These are phyloP conservation scores for Tricholoma terreum DNA, from an alignment of 768 basidiomycete genomes.

Conservation along the genomic window DNA sequence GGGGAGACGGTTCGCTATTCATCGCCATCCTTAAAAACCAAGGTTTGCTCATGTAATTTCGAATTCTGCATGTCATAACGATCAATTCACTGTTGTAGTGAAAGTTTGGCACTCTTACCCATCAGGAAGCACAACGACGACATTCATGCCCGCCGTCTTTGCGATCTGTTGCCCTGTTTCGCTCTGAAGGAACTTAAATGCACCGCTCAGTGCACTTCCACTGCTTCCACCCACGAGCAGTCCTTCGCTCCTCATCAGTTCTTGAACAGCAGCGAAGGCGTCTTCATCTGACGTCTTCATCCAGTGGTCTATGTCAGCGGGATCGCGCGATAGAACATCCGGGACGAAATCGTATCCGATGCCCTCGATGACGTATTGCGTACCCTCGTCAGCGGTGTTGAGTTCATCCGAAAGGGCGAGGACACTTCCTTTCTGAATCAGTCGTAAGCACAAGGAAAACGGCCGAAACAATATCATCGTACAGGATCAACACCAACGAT, in stretches of 20 bases:
- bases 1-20: slow-evolving; percentile 48
- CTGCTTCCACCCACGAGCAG: slow-evolving; percentile 92
- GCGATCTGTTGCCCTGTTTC: slow-evolving; percentile 63
- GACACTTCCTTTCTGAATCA: slow-evolving; percentile 77
- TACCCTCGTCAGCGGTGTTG: slow-evolving; percentile 50
- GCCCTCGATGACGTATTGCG: slow-evolving; percentile 83
- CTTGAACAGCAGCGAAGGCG: slow-evolving; percentile 70
- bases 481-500: slow-evolving; percentile 94
- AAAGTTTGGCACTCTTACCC: slow-evolving; percentile 52
- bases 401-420: slow-evolving; percentile 70
- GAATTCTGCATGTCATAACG: slow-evolving; percentile 48
- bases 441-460: slow-evolving; percentile 4
- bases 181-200: slow-evolving; percentile 73
- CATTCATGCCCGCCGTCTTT: slow-evolving; percentile 72
- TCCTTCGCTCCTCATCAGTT: slow-evolving; percentile 81
- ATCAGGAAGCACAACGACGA: slow-evolving; percentile 87
- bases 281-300: slow-evolving; percentile 82
- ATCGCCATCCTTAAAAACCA: slow-evolving; percentile 82
- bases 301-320: slow-evolving; percentile 68
- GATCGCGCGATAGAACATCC: slow-evolving; percentile 71
- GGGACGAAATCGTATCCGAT: slow-evolving; percentile 96
- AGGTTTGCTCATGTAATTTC: slow-evolving; percentile 92
- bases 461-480: slow-evolving; percentile 20
- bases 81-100: slow-evolving; percentile 2
- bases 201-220: slow-evolving; percentile 80